Conservation (phyloP, 2,329 filamentous ascomycete species). For the Neurospora sp. region DNA sequence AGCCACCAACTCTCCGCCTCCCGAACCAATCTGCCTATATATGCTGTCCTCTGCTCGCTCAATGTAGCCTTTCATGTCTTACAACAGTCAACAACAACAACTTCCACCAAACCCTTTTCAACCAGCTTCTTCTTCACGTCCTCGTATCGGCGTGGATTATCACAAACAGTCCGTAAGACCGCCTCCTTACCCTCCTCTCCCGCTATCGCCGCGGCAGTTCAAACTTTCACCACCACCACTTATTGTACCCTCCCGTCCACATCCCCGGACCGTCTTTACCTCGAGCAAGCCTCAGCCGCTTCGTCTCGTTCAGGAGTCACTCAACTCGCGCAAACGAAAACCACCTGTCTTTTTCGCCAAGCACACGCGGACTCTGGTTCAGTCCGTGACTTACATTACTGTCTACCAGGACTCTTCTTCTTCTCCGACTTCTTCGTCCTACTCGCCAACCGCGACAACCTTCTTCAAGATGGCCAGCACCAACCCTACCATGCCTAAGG, state of each 20-base stretch:
- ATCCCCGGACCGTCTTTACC: slow-evolving; percentile 10
- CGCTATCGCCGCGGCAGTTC: background rate
- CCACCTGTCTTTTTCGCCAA: slow-evolving; percentile 18
- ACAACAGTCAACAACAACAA: background rate
- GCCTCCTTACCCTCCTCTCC: background rate
- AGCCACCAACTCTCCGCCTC: background rate
- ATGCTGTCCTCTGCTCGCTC: background rate
- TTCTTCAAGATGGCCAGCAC: slow-evolving; percentile 10
- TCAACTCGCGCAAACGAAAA: slow-evolving; percentile 9
- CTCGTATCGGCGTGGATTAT: no score
- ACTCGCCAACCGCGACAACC: background rate
- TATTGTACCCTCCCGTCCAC: background rate
- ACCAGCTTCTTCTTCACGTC: no score
- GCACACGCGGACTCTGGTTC: slow-evolving; percentile 10
- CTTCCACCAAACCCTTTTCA: background rate
- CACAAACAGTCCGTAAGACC: background rate
- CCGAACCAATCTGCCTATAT: background rate
- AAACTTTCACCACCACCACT: background rate
- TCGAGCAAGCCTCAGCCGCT: slow-evolving; percentile 14
- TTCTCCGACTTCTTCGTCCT: background rate
- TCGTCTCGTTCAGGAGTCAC: slow-evolving; percentile 15
- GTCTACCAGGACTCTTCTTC: slow-evolving; percentile 8
- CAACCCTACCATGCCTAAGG: slow-evolving; percentile 18
- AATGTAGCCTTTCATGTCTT: background rate
- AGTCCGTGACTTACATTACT: slow-evolving; percentile 15